Base-by-base conservation (phyloP, 352 stramenopile genomes). In the Phytophthora aleatoria region DNA sequence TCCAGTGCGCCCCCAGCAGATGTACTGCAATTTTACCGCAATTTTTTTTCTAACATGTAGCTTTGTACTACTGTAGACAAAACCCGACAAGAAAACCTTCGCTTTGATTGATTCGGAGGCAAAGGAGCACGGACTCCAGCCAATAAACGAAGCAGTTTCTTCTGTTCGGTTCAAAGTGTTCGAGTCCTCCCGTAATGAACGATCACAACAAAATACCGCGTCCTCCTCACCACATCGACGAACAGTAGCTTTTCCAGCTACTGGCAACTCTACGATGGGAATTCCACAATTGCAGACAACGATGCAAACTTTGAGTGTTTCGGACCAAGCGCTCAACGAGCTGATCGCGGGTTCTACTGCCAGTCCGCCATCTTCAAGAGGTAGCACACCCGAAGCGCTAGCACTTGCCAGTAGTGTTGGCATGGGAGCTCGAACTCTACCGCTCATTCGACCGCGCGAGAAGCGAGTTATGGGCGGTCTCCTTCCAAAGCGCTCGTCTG, bases 381-480 rank as follows among this genome's bases (percentile, higher is more conserved):
- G 61, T 8, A 54, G 51, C 27, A 67, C 45, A 3, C 55, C 61
- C 8, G 62, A 71, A 36, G 44, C 45, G 3, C 20, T 71, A 11
- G 57, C 62, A 10, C 67, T 82, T 13, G 72, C 65, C 4, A 66
- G 73, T 35, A 81, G 56, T 61, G 69, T 87, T 0, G 73, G 71
- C 2, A 76, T 81, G 60, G 73, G 76, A 0, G 50, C 59, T 20
- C 54, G 56, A 1, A 77, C 75, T 44, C 61, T 93, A 3, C 79
- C 84, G 3, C 58, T 86, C 27, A 77, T 92, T 50, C 73, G 76
- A 50, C 61, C 76, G 0, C 79, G 79, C 3, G 83, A 91, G 47
- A 85, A 81, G 35, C 77, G 78, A 12, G 35, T 60, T 3, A 91
- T 93, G 79, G 85, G 85, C n/a, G 85, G 85, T 5, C 51, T 83